A percentile compares a stretch with the other conserved stretches of the same genome.
Conservation (phyloP, 768 basidiomycete genomes). For the Lactarius evosmus region DNA sequence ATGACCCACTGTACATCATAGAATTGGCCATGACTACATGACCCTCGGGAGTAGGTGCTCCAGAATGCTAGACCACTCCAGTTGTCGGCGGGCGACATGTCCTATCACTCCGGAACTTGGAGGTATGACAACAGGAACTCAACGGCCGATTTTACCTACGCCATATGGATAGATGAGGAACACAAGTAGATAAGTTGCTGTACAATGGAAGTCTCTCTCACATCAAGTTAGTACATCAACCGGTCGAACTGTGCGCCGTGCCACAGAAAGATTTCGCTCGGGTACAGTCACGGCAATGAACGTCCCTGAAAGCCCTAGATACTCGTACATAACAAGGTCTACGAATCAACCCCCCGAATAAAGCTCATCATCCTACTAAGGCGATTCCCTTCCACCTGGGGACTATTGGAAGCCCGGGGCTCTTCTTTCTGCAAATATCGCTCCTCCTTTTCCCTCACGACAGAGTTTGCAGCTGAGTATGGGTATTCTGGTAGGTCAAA, state of each 20-base stretch:
- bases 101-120: background rate
- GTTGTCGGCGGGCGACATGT: background rate
- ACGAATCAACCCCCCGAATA: slow-evolving; percentile 13
- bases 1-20: too few relatives aligned
- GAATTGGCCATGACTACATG: too few relatives aligned
- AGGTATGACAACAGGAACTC: too few relatives aligned
- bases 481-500: slow-evolving; percentile 17
- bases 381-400: slow-evolving; percentile 4
- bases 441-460: slow-evolving; percentile 15
- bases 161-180: background rate
- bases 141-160: background rate
- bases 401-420: background rate
- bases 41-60: background rate
- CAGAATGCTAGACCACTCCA: background rate
- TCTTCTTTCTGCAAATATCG: background rate
- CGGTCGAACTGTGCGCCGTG: background rate
- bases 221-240: background rate
- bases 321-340: background rate
- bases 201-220: background rate
- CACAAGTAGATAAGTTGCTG: background rate
- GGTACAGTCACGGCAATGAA: background rate
- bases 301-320: background rate
- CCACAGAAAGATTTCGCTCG: background rate
- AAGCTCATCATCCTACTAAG: slow-evolving; percentile 21
- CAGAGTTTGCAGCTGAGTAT: background rate